Evolutionary conservation across 2,329 filamentous ascomycete genomes (phyloP).

Genomic region (Monosporascus ibericus): DNA sequence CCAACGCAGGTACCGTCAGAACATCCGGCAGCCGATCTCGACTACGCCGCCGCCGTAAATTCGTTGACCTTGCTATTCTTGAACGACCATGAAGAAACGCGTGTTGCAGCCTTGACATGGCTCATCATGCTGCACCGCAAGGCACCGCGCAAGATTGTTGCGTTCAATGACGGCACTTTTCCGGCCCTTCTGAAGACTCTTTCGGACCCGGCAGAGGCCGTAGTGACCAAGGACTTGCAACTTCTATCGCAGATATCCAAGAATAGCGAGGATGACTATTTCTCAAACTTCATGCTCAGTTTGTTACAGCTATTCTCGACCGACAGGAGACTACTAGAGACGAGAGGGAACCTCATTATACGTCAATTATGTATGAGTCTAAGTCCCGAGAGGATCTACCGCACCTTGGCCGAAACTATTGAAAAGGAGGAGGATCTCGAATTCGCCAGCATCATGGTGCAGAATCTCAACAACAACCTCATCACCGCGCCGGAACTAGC

Average conservation of each 20-base stretch:
- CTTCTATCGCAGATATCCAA: conserved; percentile 92
- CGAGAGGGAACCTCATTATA: conserved; percentile 91
- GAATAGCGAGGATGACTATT: conserved; percentile 96
- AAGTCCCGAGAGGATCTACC: conserved; percentile 91
- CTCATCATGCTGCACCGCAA: conserved; percentile 96
- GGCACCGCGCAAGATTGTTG: conserved; percentile 85
- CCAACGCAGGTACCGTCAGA: conserved; percentile 37
- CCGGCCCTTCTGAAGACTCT: conserved; percentile 92
- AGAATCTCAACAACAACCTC: conserved; percentile 97
- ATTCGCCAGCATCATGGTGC: conserved; percentile 99
- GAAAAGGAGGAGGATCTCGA: conserved; percentile 98
- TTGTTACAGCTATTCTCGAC: conserved; percentile 92
- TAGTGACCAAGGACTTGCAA: conserved; percentile 91
- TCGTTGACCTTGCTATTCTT: conserved; percentile 89
- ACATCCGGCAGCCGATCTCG: conserved; percentile 63
- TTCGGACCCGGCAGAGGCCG: conserved; percentile 89
- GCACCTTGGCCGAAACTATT: conserved; percentile 90
- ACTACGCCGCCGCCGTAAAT: conserved; percentile 91
- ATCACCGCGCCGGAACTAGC: conserved; percentile 93
- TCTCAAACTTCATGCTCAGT: conserved; percentile 97
- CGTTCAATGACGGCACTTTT: conserved; percentile 96
- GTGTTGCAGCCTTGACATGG: conserved; percentile 91
- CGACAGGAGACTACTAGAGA: conserved; percentile 84
- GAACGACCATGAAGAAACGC: conserved; percentile 93
- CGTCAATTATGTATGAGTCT: conserved; percentile 88